Conservation (phyloP, 192 early-diverging fungal species). For the Helicostylum pulchrum region DNA sequence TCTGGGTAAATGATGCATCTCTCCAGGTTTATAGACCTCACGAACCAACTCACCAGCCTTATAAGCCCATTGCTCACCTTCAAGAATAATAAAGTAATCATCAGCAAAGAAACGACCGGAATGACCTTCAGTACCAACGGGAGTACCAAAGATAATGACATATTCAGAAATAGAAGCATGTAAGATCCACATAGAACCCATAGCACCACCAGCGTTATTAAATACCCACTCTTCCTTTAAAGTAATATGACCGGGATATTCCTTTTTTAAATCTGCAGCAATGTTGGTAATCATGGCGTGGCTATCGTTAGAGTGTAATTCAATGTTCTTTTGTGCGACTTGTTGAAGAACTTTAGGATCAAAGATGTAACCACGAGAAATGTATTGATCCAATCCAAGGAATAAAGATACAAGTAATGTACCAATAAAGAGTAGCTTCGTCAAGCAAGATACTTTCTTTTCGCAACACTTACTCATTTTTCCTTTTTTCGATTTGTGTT, state of each 20-base stretch:
- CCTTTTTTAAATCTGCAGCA: conserved; percentile 32
- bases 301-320: conserved; percentile 34
- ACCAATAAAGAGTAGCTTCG: conserved; percentile 25
- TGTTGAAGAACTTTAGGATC: conserved; percentile 35
- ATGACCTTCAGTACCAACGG: conserved; percentile 46
- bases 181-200: conserved; percentile 46
- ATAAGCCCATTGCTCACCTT: conserved; percentile 47
- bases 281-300: conserved; percentile 31
- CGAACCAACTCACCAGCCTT: conserved; percentile 33
- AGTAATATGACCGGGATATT: conserved; percentile 38
- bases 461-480: conserved; percentile 3
- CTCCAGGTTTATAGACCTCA: conserved; percentile 37
- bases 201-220: conserved; percentile 50
- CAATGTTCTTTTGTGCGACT: conserved; percentile 38
- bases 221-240: conserved; percentile 46
- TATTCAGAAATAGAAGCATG: conserved; percentile 47
- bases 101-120: conserved; percentile 42
- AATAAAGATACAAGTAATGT: conserved; percentile 32
- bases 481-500: background rate
- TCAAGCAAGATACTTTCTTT: conserved; percentile 8
- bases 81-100: conserved; percentile 47
- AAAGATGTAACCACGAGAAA: conserved; percentile 37
- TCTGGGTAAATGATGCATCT: conserved; percentile 42
- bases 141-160: conserved; percentile 46
- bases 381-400: conserved; percentile 38